Conservation (phyloP, 2,329 filamentous ascomycete genomes). For the Gliomastix tumulicola region DNA sequence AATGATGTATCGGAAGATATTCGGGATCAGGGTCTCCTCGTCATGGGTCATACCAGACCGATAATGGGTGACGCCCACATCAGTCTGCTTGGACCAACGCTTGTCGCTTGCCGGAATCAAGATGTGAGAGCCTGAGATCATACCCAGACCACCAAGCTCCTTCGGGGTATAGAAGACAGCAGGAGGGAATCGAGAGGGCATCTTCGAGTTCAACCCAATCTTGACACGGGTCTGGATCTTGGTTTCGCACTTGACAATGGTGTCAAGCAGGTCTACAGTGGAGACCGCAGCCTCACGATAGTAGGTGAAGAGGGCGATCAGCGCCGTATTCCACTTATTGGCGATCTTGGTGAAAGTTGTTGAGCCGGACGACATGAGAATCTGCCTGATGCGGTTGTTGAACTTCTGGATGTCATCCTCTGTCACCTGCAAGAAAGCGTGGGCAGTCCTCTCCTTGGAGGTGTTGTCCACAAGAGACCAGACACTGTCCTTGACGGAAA, state of each 20-base stretch:
- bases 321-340: slow-evolving; percentile 98
- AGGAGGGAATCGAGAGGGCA: slow-evolving; percentile 97
- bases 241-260: slow-evolving; percentile 98
- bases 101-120: slow-evolving; percentile 96
- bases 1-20: slow-evolving; percentile 99
- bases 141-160: slow-evolving; percentile 91
- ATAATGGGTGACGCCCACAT: slow-evolving; percentile 94
- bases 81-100: slow-evolving; percentile 96
- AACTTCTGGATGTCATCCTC: slow-evolving; percentile 98
- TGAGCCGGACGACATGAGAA: slow-evolving; percentile 98
- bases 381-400: slow-evolving; percentile 97
- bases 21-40: slow-evolving; percentile 94
- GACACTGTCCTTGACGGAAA: slow-evolving; percentile 94
- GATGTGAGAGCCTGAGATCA: slow-evolving; percentile 98
- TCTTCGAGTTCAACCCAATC: slow-evolving; percentile 97
- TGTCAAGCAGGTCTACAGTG: slow-evolving; percentile 88
- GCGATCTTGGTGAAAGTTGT: slow-evolving; percentile 99
- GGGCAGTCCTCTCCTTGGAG: slow-evolving; percentile 92
- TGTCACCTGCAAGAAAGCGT: slow-evolving; percentile 95
- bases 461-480: slow-evolving; percentile 97
- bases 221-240: slow-evolving; percentile 99
- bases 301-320: slow-evolving; percentile 97
- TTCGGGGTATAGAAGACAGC: slow-evolving; percentile 99
- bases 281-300: slow-evolving; percentile 97
- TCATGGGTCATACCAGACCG: slow-evolving; percentile 97